Evolutionary conservation across 495 filamentous ascomycete genomes (phyloP), one percentile per base, ranked within the genome.

Genomic region (Saxispiralis lemnorum): DNA sequence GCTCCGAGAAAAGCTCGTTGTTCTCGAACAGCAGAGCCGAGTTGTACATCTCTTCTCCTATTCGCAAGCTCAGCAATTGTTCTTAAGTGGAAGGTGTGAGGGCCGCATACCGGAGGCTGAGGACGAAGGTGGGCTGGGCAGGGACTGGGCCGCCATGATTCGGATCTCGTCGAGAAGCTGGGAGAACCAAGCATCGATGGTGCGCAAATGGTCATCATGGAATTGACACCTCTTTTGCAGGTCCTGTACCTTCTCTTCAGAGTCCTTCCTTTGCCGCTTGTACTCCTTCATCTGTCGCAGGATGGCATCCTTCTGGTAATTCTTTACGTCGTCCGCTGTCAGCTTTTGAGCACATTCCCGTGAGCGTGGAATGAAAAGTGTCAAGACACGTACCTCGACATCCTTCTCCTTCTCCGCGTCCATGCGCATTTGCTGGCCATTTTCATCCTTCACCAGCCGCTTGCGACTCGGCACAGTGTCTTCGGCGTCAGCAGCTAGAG

Each of bases 231-330:
- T 70, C 58, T 89, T 87, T 35, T 78, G 69, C 45, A 85, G 66
- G 41, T 88, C 79, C 49, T 72, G 77, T 39, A 89, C 61, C 51
- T 78, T 79, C 32, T 68, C 59, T 61, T 95, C 88, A 37, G 93
- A 60, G 14, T 74, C 76, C 28, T 67, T 67, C 59, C 81, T 83
- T 56, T 95, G 84, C 38, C 92, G 73, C 61, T 93, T 95, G 59
- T 86, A 94, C 59, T 96, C 92, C 53, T 81, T 78, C 88, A 97
- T 94, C 57, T 95, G 88, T 21, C 89, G 83, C 57, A 81, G 78
- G 56, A 97, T 95, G 45, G 89, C 89, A 69, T 94, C 89, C 61
- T 97, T 97, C 66, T 93, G 85, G 56, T 83, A 95, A 52, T 79
- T 75, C 89, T 97, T 59, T 59, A 47, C 19, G 14, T 11, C 17